Conservation (phyloP, 345 rosid species). For the Brassica cretica region DNA sequence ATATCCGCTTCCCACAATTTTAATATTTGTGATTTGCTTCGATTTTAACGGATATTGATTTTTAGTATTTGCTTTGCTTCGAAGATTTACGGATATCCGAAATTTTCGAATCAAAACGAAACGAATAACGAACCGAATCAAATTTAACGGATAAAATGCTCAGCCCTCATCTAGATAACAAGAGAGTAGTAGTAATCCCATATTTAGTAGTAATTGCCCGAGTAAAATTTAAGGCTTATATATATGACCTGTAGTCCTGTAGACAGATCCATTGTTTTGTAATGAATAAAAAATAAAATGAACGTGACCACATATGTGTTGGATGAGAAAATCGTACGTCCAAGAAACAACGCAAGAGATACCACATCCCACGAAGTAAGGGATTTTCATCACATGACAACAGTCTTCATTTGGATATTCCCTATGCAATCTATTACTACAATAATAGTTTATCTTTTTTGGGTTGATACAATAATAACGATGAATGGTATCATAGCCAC, state of each 20-base stretch:
- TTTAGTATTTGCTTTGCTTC: too few relatives aligned
- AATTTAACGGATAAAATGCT: too few relatives aligned
- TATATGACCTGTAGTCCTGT: background rate
- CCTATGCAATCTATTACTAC: conserved; percentile 32
- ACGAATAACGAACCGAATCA: too few relatives aligned
- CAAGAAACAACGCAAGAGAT: conserved; percentile 24
- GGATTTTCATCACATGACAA: conserved; percentile 38
- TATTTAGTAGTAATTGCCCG: background rate
- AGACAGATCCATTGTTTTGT: background rate
- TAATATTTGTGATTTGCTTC: too few relatives aligned
- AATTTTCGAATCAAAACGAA: too few relatives aligned
- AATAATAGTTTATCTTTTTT: background rate
- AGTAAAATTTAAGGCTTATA: background rate
- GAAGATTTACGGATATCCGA: too few relatives aligned
- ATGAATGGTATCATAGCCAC: conserved; percentile 22
- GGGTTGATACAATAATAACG: background rate
- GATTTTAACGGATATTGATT: too few relatives aligned
- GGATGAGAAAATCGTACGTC: conserved; percentile 17
- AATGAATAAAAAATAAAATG: background rate
- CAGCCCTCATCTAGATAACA: background rate
- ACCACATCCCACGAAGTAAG: conserved; percentile 22
- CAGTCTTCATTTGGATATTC: conserved; percentile 26
- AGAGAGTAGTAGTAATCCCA: background rate
- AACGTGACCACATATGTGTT: conserved; percentile 10
- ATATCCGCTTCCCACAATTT: too few relatives aligned